A percentile compares a stretch with the other conserved stretches of the same genome.
phyloP scores from a whole-genome alignment of 2,329 filamentous ascomycete genomes.

The Colletotrichum sp. region DNA sequence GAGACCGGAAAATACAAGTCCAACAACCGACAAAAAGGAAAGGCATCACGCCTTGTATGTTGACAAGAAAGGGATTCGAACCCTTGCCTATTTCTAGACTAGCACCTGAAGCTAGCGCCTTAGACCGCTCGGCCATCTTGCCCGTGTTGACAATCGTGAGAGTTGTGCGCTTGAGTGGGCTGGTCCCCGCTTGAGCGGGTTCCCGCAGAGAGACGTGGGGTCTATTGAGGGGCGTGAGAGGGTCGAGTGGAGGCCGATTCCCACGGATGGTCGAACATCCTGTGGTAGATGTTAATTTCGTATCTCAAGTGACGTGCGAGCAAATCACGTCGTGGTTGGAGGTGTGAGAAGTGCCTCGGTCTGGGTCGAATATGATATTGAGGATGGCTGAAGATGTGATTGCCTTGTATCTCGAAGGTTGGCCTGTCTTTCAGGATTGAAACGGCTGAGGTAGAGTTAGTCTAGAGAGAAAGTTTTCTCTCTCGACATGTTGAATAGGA shows the following conservation, averaged over 20 bases:
- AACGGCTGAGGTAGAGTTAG: too few relatives aligned
- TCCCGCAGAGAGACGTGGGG: background rate
- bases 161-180: background rate
- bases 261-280: background rate
- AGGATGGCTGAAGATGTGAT: background rate
- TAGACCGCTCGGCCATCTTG: background rate
- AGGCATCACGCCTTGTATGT: background rate
- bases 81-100: background rate
- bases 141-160: background rate
- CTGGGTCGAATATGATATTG: background rate
- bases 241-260: fast-evolving
- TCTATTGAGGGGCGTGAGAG: background rate
- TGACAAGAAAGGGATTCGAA: background rate
- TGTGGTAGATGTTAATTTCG: too few relatives aligned
- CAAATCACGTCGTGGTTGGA: fast-evolving
- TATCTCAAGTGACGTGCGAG: fast-evolving
- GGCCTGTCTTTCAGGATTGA: too few relatives aligned
- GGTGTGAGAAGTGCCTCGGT: too few relatives aligned
- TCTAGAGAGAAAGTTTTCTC: too few relatives aligned
- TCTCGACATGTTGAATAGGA: too few relatives aligned
- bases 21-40: background rate
- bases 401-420: too few relatives aligned
- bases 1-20: background rate
- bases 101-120: background rate
- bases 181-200: background rate